phyloP scores from a whole-genome alignment of 495 filamentous ascomycete genomes.

The Chaetomium fimeti region DNA sequence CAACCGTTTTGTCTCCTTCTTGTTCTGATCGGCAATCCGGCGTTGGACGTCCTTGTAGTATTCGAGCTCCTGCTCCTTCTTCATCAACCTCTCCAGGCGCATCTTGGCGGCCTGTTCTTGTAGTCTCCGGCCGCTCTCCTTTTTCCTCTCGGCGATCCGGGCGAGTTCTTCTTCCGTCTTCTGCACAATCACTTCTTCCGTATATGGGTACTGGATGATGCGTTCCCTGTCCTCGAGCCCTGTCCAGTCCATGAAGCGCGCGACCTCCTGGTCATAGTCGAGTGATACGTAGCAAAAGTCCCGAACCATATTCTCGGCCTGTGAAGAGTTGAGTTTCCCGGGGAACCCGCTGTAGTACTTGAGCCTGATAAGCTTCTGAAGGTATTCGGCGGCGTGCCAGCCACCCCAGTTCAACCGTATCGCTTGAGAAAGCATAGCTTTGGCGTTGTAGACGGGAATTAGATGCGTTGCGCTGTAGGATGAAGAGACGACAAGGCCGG shows the following conservation, averaged over 20 bases:
- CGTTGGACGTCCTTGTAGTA: slow-evolving; percentile 82
- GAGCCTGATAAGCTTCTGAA: slow-evolving; percentile 82
- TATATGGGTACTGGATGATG: slow-evolving; percentile 89
- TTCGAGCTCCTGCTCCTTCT: slow-evolving; percentile 92
- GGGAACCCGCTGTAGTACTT: slow-evolving; percentile 86
- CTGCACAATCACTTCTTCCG: slow-evolving; percentile 80
- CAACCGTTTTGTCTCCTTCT: slow-evolving; percentile 83
- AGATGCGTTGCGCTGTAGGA: slow-evolving; percentile 92
- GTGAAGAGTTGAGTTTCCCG: slow-evolving; percentile 75
- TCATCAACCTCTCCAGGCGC: slow-evolving; percentile 88
- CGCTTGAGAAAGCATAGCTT: slow-evolving; percentile 76
- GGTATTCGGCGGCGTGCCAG: slow-evolving; percentile 81
- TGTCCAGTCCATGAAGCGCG: slow-evolving; percentile 75
- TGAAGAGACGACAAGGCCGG: slow-evolving; percentile 84
- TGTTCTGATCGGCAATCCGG: slow-evolving; percentile 63
- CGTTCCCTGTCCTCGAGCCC: slow-evolving; percentile 85
- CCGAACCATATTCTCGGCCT: slow-evolving; percentile 80
- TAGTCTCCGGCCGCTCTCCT: slow-evolving; percentile 84
- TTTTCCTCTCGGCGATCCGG: slow-evolving; percentile 81
- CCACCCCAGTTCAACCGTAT: slow-evolving; percentile 95
- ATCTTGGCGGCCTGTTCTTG: slow-evolving; percentile 98
- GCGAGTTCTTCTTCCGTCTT: slow-evolving; percentile 93
- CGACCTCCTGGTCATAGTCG: slow-evolving; percentile 76
- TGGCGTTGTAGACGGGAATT: slow-evolving; percentile 86
- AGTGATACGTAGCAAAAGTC: slow-evolving; percentile 88